A percentile compares a stretch with the other conserved stretches of the same genome.
phyloP scores from a whole-genome alignment of 352 stramenopile genomes.

The Phytophthora vignae region DNA sequence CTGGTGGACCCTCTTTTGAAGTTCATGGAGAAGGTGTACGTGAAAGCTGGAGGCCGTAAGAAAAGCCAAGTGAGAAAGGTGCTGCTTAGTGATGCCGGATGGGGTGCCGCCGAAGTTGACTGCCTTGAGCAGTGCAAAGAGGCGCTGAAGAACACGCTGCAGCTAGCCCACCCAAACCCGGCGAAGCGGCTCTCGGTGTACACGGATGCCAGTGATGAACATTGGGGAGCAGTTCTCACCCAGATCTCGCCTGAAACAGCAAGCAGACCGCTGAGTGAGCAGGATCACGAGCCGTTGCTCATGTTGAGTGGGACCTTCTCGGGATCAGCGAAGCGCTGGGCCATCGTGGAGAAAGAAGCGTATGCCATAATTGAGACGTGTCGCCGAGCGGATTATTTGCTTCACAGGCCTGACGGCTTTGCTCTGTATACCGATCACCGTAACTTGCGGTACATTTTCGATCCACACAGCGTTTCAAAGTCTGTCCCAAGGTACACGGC shows the following conservation, averaged over 20 bases:
- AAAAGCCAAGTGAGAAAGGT: constrained; percentile 6
- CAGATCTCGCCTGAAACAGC: constrained; percentile 2
- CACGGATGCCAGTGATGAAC: constrained; percentile 10
- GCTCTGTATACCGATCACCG: no score
- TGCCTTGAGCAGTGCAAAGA: background rate
- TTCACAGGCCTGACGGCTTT: no score
- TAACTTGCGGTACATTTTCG: no score
- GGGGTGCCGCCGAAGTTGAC: background rate
- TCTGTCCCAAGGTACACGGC: no score
- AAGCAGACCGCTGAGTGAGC: no score
- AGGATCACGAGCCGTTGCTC: no score
- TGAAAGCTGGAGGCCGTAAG: constrained; percentile 1
- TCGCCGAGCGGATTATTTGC: no score
- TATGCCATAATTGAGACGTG: no score
- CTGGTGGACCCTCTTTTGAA: constrained; percentile 4
- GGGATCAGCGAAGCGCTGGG: no score
- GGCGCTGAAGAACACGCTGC: background rate
- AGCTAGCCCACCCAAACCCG: background rate
- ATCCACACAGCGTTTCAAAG: no score
- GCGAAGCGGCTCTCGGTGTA: constrained; percentile 1
- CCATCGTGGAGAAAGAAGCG: no score
- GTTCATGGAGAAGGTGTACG: constrained; percentile 14
- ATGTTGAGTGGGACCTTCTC: no score
- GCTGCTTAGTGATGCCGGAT: background rate
- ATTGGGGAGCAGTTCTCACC: constrained; percentile 2